Evolutionary conservation across 2,329 filamentous ascomycete genomes (phyloP), one percentile per base, ranked within the genome.

Genomic region (Fusarium tupiense): DNA sequence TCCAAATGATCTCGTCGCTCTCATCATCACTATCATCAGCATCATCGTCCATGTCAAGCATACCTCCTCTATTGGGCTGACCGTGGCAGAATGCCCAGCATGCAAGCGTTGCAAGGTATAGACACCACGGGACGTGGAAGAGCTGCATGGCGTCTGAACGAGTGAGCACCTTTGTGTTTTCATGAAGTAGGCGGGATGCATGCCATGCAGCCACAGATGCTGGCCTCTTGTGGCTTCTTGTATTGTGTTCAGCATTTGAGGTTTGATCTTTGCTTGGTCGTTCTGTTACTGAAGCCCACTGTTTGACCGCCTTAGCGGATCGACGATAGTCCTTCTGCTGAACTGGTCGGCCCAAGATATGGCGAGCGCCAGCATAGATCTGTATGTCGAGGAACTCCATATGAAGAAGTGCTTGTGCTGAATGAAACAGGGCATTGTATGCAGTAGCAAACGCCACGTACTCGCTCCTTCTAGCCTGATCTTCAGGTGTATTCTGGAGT

Each of bases 51-150:
- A 57, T 17, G 8, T 61, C 59, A 8, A 24, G 8, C 17, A 19
- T 59, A 1, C 50, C 60, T 9, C 60, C 60, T 19, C 56, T 63
- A 9, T 35, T 46, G 4, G 52, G 33, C 29, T 63, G 60, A 5
- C 52, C 60, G 26, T 63, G 60, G 24, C 52, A 56, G 10, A 59
- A 63, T 11, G 60, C 60, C 60, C 60, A 63, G 22, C 60, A 63
- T 22, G 40, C 52, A 1, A 63, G 22, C 1, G 60, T 63, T 12
- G 60, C 52, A 11, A 63, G 24, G 22, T 63, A 63, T 12, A 63
- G 22, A n/a, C 60, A 63, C 60, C 60, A 63, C 6, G 60, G 60
- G 24, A 63, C 52, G 6, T 63, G 60, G 10, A 63, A 63, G n/a
- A 63, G 52, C 13, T 63, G 60, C 60, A 63, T 63, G 4, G 60